phyloP scores from a whole-genome alignment of 2,329 filamentous ascomycete species.

The Hymenoscyphus scutula region DNA sequence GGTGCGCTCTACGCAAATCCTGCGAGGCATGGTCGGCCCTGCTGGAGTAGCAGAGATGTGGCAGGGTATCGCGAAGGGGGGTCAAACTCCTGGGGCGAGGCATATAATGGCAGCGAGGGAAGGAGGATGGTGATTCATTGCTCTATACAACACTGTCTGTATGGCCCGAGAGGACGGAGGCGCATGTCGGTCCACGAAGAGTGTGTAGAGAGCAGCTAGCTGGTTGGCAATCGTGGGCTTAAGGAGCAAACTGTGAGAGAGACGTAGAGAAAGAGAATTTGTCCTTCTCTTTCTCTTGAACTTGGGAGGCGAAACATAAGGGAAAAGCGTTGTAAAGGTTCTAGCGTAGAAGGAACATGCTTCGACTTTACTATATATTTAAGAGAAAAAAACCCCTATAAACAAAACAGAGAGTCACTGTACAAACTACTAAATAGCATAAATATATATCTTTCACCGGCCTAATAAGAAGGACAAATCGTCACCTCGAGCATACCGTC shows the following conservation, averaged over 20 bases:
- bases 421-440: too few relatives aligned
- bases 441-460: too few relatives aligned
- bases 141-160: constrained; percentile 17
- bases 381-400: too few relatives aligned
- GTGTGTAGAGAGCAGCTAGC: constrained; percentile 9
- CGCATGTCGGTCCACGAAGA: constrained; percentile 16
- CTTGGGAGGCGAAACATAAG: too few relatives aligned
- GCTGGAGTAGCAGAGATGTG: constrained; percentile 17
- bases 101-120: constrained; percentile 22
- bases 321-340: too few relatives aligned
- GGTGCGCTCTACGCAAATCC: constrained; percentile 17
- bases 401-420: too few relatives aligned
- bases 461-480: too few relatives aligned
- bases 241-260: constrained; percentile 7
- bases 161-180: constrained; percentile 21
- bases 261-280: background rate
- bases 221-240: background rate
- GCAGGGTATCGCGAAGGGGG: constrained; percentile 20
- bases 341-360: too few relatives aligned
- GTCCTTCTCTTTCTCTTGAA: too few relatives aligned
- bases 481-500: background rate
- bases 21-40: constrained; percentile 21
- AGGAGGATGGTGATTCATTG: too few relatives aligned
- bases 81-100: constrained; percentile 16
- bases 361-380: too few relatives aligned